A percentile compares a stretch with the other conserved stretches of the same genome.
phyloP scores from a whole-genome alignment of 1,139 yeast species.

The Yamadazyma atlantica region DNA sequence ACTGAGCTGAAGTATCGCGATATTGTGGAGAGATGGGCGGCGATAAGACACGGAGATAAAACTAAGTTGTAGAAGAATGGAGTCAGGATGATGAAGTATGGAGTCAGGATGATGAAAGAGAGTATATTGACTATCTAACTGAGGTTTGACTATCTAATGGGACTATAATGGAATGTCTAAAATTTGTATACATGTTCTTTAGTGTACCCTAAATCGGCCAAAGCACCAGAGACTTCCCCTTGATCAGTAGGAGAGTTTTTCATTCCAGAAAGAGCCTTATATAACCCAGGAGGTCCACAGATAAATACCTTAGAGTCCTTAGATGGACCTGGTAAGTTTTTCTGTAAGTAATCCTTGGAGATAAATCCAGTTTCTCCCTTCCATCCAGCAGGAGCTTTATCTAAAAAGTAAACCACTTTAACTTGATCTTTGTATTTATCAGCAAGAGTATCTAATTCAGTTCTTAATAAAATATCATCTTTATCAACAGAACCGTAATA shows the following conservation, averaged over 20 bases:
- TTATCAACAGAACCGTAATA: conserved; percentile 78
- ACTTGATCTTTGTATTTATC: conserved; percentile 63
- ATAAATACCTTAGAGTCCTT: conserved; percentile 70
- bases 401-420: conserved; percentile 65
- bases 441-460: conserved; percentile 74
- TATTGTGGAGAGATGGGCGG: no score
- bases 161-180: no score
- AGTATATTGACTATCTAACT: no score
- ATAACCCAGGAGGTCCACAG: conserved; percentile 83
- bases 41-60: no score
- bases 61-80: no score
- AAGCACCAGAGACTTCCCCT: conserved; percentile 88
- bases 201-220: conserved; percentile 84
- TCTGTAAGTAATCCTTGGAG: conserved; percentile 70
- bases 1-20: no score
- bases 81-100: no score
- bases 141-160: no score
- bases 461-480: conserved; percentile 75
- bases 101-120: no score
- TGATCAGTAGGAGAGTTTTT: conserved; percentile 89
- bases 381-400: conserved; percentile 72
- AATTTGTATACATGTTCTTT: conserved; percentile 90
- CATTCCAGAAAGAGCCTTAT: conserved; percentile 61
- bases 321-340: conserved; percentile 64
- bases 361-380: conserved; percentile 80